phyloP scores from a whole-genome alignment of 1,284 basidiomycete genomes.

The Athelia psychrophila region DNA sequence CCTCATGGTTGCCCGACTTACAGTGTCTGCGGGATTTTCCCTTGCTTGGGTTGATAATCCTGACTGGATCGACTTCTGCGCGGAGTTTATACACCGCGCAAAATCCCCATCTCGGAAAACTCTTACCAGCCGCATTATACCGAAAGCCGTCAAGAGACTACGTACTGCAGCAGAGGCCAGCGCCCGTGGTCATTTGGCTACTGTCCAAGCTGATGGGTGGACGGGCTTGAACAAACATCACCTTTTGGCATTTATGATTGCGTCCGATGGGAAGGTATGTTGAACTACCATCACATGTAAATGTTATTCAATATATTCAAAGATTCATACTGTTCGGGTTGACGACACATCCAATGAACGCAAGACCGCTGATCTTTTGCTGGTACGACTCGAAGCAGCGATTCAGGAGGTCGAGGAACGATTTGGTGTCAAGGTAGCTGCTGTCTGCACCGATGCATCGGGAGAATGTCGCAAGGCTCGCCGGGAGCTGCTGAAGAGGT shows the following conservation, averaged over 20 bases:
- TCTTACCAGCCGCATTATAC: constrained; percentile 17
- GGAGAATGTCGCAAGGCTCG: constrained; percentile 32
- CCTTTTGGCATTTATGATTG: constrained; percentile 23
- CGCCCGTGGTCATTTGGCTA: constrained; percentile 9
- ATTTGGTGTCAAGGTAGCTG: constrained; percentile 20
- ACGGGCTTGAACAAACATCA: constrained; percentile 26
- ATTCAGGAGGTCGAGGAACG: neutral
- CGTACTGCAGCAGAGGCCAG: constrained; percentile 1
- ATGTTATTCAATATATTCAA: neutral
- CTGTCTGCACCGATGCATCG: constrained; percentile 32
- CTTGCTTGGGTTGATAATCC: constrained; percentile 31
- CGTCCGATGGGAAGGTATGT: constrained; percentile 6
- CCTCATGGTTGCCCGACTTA: constrained; percentile 17
- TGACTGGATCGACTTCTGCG: constrained; percentile 18
- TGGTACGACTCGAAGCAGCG: neutral
- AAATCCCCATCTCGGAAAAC: constrained; percentile 10
- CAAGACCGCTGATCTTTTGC: neutral
- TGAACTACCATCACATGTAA: neutral
- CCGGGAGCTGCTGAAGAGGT: constrained; percentile 13
- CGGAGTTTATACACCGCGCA: constrained; percentile 20
- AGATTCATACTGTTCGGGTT: neutral
- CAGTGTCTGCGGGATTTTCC: constrained; percentile 24
- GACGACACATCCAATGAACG: neutral
- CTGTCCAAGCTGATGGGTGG: constrained; percentile 28
- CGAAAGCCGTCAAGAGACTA: constrained; percentile 5